Percentiles rank a stretch among this genome's conserved stretches.
Conservation (phyloP, 2,329 filamentous ascomycete species). For the Diaporthe nobilis region DNA sequence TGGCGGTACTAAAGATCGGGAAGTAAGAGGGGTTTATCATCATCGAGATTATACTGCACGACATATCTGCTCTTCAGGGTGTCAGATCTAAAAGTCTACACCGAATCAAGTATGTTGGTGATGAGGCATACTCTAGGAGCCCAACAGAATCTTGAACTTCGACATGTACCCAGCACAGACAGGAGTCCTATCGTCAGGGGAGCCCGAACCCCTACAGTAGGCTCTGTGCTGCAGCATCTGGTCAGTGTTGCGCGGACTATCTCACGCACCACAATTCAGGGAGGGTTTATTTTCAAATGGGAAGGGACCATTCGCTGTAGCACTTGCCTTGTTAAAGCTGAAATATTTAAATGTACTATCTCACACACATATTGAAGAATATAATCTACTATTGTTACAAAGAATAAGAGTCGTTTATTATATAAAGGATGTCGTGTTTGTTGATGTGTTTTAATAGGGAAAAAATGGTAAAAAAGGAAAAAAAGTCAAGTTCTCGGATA, state of each 20-base stretch:
- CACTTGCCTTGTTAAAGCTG: neutral
- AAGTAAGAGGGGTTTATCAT: neutral
- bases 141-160: neutral
- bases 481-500: constrained; percentile 28
- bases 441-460: too few species aligned
- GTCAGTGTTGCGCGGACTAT: neutral
- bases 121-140: neutral
- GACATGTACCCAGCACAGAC: neutral
- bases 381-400: neutral
- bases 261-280: neutral
- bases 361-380: neutral
- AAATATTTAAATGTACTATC: neutral
- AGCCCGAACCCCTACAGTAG: neutral
- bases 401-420: too few species aligned
- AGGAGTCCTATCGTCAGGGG: neutral
- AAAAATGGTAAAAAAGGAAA: neutral
- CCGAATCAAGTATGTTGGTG: neutral
- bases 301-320: neutral
- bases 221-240: neutral
- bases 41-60: neutral
- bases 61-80: neutral
- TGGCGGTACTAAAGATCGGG: neutral
- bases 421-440: too few species aligned
- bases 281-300: neutral
- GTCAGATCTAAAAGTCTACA: neutral